Conservation (phyloP, 495 filamentous ascomycete genomes). For the Podospora didyma region DNA sequence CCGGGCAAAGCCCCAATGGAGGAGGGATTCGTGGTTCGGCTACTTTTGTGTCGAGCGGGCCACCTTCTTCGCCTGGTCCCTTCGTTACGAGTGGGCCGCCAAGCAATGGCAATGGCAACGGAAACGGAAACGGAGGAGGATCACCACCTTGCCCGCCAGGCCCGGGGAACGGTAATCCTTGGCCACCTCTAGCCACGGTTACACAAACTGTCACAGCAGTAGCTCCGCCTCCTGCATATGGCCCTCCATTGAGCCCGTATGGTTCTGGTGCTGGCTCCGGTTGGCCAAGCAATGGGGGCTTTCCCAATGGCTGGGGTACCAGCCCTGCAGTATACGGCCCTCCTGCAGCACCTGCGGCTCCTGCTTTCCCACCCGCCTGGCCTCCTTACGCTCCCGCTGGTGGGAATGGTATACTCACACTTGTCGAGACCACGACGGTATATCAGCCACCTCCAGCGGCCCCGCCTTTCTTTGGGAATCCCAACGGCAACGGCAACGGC, state of each 20-base stretch:
- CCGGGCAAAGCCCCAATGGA: conserved; percentile 1
- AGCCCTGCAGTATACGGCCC: background rate
- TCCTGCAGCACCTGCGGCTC: background rate
- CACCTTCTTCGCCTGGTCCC: conserved; percentile 5
- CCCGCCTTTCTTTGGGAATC: background rate
- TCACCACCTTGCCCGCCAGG: background rate
- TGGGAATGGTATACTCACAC: background rate
- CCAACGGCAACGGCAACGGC: background rate
- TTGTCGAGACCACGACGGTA: conserved; percentile 1
- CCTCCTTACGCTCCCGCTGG: background rate
- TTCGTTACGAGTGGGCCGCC: conserved; percentile 7
- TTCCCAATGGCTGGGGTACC: background rate
- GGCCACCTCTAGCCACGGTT: too few relatives aligned
- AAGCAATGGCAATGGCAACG: background rate
- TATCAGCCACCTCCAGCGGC: conserved; percentile 1
- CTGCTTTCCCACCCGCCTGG: background rate
- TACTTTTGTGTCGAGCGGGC: conserved; percentile 13
- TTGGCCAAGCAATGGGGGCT: background rate
- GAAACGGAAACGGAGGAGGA: conserved; percentile 2
- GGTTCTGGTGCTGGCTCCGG: too few relatives aligned
- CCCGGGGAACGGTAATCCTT: conserved; percentile 1
- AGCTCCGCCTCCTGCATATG: too few relatives aligned
- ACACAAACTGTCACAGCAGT: too few relatives aligned
- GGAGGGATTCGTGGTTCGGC: conserved; percentile 5
- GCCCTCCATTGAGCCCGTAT: too few relatives aligned